phyloP scores from a whole-genome alignment of 2,329 filamentous ascomycete genomes.

The Phyllosticta citrichinensis region DNA sequence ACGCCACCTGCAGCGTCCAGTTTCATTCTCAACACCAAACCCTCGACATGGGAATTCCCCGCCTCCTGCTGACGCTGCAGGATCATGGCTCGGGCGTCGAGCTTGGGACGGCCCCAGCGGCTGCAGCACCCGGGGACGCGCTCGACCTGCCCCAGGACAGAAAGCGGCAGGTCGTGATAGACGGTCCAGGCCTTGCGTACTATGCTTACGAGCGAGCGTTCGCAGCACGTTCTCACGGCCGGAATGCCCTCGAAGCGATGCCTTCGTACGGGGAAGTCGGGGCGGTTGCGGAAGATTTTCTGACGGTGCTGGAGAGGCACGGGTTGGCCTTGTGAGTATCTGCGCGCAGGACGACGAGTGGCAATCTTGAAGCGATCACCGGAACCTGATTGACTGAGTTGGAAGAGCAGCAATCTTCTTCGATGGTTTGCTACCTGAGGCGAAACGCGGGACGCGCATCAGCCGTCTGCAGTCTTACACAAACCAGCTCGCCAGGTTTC shows the following conservation, averaged over 20 bases:
- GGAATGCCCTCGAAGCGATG: conserved; percentile 6
- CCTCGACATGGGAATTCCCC: conserved; percentile 7
- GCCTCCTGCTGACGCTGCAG: conserved; percentile 5
- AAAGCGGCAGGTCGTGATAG: conserved; percentile 1
- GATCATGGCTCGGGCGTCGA: conserved; percentile 4
- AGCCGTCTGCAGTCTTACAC: conserved; percentile 51
- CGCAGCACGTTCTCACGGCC: conserved; percentile 1
- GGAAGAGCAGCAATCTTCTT: conserved; percentile 65
- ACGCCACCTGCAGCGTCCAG: background rate
- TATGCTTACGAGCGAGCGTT: conserved; percentile 7
- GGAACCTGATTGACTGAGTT: conserved; percentile 12
- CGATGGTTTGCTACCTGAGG: conserved; percentile 65
- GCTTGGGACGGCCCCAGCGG: background rate
- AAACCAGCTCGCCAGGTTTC: conserved; percentile 44
- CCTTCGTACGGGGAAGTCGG: conserved; percentile 57
- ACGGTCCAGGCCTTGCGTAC: conserved; percentile 10
- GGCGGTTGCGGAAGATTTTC: conserved; percentile 43
- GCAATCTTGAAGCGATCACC: background rate
- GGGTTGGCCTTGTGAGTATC: conserved; percentile 52
- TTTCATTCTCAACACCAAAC: background rate
- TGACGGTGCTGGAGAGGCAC: conserved; percentile 47
- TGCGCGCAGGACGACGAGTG: conserved; percentile 3
- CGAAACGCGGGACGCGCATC: conserved; percentile 55
- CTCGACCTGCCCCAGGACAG: background rate
- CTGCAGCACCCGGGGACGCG: background rate